phyloP scores from a whole-genome alignment of 495 filamentous ascomycete genomes.

The Daldinia bambusicola region DNA sequence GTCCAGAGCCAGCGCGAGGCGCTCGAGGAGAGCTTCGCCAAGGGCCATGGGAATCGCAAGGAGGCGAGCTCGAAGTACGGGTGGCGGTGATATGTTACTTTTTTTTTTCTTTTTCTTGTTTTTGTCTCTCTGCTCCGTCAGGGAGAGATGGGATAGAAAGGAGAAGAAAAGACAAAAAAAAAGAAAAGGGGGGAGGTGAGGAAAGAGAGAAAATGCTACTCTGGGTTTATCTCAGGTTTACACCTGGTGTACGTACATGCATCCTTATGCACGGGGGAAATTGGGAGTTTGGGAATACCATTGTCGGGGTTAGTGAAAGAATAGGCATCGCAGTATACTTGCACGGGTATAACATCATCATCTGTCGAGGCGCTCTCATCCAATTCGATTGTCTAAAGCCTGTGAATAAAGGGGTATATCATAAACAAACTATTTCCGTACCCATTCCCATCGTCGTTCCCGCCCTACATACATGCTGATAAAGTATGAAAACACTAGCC shows the following conservation, averaged over 20 bases:
- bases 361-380: neutral
- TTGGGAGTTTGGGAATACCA: too few relatives aligned
- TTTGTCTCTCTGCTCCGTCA: neutral
- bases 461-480: neutral
- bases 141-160: neutral
- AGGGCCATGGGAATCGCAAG: conserved; percentile 74
- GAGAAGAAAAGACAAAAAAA: neutral
- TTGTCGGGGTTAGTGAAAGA: too few relatives aligned
- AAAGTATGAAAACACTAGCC: neutral
- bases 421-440: neutral
- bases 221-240: neutral
- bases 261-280: too few relatives aligned
- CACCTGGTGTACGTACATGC: neutral
- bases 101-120: too few relatives aligned
- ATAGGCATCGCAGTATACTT: too few relatives aligned
- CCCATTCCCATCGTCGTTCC: neutral
- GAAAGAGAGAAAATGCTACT: too few relatives aligned
- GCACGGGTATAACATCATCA: neutral
- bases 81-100: conserved; percentile 62
- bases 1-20: conserved; percentile 82
- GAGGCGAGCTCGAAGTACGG: conserved; percentile 87
- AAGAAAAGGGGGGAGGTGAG: neutral
- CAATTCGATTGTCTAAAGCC: neutral
- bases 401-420: neutral
- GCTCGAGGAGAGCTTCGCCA: conserved; percentile 87